phyloP scores from a whole-genome alignment of 2,329 filamentous ascomycete genomes.

The Fusarium chuoi region DNA sequence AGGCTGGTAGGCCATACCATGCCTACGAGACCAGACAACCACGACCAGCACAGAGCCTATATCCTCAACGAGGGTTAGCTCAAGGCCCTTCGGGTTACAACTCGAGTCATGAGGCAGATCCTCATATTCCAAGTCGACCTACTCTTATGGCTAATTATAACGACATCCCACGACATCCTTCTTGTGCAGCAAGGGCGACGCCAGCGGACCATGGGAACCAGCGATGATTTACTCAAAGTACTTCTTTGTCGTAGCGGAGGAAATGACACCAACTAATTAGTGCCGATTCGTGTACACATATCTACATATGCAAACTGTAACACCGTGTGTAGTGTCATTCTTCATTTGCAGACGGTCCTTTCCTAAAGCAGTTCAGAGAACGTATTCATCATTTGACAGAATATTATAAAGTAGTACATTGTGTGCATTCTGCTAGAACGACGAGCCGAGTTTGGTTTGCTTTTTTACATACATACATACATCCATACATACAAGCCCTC shows the following conservation, averaged over 20 bases:
- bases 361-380: neutral
- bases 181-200: slow-evolving; percentile 22
- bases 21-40: slow-evolving; percentile 34
- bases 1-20: slow-evolving; percentile 43
- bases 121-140: neutral
- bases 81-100: slow-evolving; percentile 6
- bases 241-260: neutral
- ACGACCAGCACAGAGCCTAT: slow-evolving; percentile 13
- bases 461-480: slow-evolving; percentile 27
- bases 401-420: slow-evolving; percentile 35
- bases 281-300: neutral
- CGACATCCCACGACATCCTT: slow-evolving; percentile 56
- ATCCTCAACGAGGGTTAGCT: slow-evolving; percentile 10
- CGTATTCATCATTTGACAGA: neutral
- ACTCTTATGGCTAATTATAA: slow-evolving; percentile 42
- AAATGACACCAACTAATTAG: neutral
- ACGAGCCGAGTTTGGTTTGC: slow-evolving; percentile 44
- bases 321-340: neutral
- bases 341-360: neutral
- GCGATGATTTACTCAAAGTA: neutral
- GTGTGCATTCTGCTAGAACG: slow-evolving; percentile 43
- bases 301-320: neutral
- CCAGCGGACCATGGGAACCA: neutral
- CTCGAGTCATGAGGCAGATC: slow-evolving; percentile 1
- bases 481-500: slow-evolving; percentile 41